Base-by-base conservation (phyloP, 345 rosid genomes). In the Firmiana major region DNA sequence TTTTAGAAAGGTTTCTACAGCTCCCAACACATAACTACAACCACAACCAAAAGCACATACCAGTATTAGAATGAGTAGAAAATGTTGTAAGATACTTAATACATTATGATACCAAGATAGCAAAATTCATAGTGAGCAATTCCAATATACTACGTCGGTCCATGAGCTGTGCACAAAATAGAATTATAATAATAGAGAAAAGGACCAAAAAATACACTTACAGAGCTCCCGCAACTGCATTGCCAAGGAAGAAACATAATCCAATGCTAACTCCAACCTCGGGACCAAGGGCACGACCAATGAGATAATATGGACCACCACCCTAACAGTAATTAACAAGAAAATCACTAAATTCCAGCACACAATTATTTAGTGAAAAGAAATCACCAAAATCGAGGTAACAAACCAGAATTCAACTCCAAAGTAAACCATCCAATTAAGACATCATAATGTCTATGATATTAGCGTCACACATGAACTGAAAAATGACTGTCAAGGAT, bases 261-360 rank as follows among this genome's bases (percentile, higher is more conserved):
- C 99, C 99, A 85, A 97, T 97, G 86, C 99, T 97, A 79, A 97
- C 93, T 81, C 99, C 99, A 81, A 97, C 98, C 90, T 97, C 99
- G 31, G 99, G 99, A 80, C 99, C 99, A 88, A 97, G 93, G 71
- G 99, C 98, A 63, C 99, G 99, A 73, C 99, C 99, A 83, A 97
- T 97, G 82, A 97, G 97, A 85, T 97, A 97, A 83, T 97, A 97
- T 71, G 99, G 99, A 28, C 99, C 98, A 62, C 99, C 99, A 82
- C 99, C 97, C 97, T 92, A 62, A 42, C 82, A 78, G 84, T 49
- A 80, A 67, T 53, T 34, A 72, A 49, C 70, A 53, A 73, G 60
- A 74, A 63, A 77, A 53, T 79, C 60, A 40, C 53, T 74, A 17
- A 79, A 49, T 58, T 80, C 51, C 9, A 42, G 73, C 45, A 24